Conservation (phyloP, 83 land plant genomes). For the Picea mariana region DNA sequence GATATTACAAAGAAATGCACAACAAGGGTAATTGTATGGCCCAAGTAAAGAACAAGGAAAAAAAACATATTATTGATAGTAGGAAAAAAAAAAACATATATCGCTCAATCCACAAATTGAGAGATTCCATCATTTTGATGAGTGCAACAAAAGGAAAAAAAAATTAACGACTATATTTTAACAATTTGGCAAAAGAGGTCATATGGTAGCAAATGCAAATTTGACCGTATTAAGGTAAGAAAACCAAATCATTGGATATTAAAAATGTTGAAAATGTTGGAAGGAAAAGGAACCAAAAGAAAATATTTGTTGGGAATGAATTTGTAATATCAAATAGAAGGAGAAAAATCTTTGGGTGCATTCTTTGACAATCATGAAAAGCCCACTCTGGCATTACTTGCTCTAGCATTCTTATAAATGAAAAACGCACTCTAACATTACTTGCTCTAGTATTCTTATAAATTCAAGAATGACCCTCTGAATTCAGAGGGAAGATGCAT, state of each 20-base stretch:
- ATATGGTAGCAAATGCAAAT: neutral
- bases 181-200: neutral
- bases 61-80: neutral
- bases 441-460: too few relatives aligned
- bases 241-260: neutral
- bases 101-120: constrained; percentile 2
- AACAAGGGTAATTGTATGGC: neutral
- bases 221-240: neutral
- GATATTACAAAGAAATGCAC: constrained; percentile 14
- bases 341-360: too few relatives aligned
- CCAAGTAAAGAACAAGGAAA: neutral
- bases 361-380: too few relatives aligned
- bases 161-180: neutral
- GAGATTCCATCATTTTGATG: neutral
- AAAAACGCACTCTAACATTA: too few relatives aligned
- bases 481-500: too few relatives aligned
- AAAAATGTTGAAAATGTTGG: neutral
- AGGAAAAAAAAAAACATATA: too few relatives aligned
- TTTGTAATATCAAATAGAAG: too few relatives aligned
- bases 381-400: too few relatives aligned
- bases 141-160: neutral
- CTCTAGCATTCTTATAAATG: too few relatives aligned
- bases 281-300: neutral
- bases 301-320: neutral
- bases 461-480: too few relatives aligned